phyloP scores from a whole-genome alignment of 139 green algal genomes.

The Microglena sp. region DNA sequence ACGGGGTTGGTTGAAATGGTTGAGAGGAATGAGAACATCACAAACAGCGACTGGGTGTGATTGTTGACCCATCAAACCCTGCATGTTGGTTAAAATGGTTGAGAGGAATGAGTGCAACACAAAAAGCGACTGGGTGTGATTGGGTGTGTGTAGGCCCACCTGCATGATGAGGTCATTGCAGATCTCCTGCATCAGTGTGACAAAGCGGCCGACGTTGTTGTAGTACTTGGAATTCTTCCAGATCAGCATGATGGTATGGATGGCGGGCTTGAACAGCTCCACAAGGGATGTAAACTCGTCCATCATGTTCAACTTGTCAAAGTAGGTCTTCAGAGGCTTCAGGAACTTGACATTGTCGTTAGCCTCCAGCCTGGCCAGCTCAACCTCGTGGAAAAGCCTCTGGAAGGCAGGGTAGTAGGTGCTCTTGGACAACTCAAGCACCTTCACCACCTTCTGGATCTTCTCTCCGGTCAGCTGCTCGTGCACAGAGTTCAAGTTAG shows the following conservation, averaged over 20 bases:
- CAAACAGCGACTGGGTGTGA: not conserved
- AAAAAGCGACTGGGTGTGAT: too few relatives aligned
- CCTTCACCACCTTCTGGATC: slow-evolving; percentile 59
- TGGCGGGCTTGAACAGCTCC: slow-evolving; percentile 74
- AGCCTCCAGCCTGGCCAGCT: slow-evolving; percentile 41
- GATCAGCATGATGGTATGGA: slow-evolving; percentile 83
- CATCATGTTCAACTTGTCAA: slow-evolving; percentile 72
- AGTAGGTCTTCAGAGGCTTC: slow-evolving; percentile 53
- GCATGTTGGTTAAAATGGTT: slow-evolving; percentile 22
- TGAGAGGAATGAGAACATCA: not conserved
- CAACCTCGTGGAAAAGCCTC: slow-evolving; percentile 39
- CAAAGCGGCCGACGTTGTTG: slow-evolving; percentile 63
- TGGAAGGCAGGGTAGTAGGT: slow-evolving; percentile 76
- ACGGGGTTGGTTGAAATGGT: not conserved
- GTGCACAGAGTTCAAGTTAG: slow-evolving; percentile 72
- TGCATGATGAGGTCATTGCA: slow-evolving; percentile 87
- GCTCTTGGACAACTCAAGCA: slow-evolving; percentile 62
- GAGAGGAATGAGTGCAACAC: not conserved
- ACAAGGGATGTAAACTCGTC: slow-evolving; percentile 68
- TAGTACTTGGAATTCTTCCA: slow-evolving; percentile 81
- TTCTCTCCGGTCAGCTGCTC: slow-evolving; percentile 63
- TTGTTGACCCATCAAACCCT: too few relatives aligned
- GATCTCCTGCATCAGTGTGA: slow-evolving; percentile 74
- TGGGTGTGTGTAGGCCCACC: slow-evolving; percentile 29
- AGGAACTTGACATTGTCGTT: slow-evolving; percentile 75